Conservation (phyloP, 306 rosid genomes). For the Aeschynomene evenia region DNA sequence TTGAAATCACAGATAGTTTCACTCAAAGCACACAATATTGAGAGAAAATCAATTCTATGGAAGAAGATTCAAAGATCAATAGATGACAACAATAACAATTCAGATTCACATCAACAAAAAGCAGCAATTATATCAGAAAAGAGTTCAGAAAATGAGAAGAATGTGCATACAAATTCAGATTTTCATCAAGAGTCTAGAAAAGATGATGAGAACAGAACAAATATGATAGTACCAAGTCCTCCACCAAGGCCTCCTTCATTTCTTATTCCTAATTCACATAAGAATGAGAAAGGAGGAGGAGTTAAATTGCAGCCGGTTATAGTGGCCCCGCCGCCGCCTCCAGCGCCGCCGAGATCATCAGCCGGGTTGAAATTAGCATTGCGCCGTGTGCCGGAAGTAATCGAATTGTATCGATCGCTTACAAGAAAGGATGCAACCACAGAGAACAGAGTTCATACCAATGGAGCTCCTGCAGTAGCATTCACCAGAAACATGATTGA, state of each 20-base stretch:
- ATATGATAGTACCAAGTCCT: conserved; percentile 44
- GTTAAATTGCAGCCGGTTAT: conserved; percentile 36
- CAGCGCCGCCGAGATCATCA: conserved; percentile 57
- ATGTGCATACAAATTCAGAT: conserved; percentile 35
- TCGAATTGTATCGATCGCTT: conserved; percentile 79
- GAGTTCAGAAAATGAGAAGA: conserved; percentile 38
- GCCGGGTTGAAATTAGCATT: conserved; percentile 59
- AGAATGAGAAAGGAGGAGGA: conserved; percentile 43
- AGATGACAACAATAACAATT: conserved; percentile 44
- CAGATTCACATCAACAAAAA: conserved; percentile 47
- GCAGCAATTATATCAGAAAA: conserved; percentile 36
- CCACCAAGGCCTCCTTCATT: conserved; percentile 52
- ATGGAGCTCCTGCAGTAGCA: conserved; percentile 58
- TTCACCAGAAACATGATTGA: conserved; percentile 92
- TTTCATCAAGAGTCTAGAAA: conserved; percentile 38
- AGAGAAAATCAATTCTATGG: conserved; percentile 82
- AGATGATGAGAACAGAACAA: conserved; percentile 49
- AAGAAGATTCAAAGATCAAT: conserved; percentile 74
- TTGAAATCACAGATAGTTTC: conserved; percentile 60
- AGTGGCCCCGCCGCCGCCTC: conserved; percentile 78
- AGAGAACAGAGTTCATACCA: conserved; percentile 51
- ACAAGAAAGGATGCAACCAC: conserved; percentile 60
- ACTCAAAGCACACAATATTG: conserved; percentile 67
- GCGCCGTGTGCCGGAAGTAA: conserved; percentile 87
- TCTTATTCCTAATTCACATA: conserved; percentile 31